A percentile compares a stretch with the other conserved stretches of the same genome.
These are phyloP conservation scores for Stagonosporopsis chrysanthemi DNA, from an alignment of 2,329 filamentous ascomycete species.

Conservation along the genomic window DNA sequence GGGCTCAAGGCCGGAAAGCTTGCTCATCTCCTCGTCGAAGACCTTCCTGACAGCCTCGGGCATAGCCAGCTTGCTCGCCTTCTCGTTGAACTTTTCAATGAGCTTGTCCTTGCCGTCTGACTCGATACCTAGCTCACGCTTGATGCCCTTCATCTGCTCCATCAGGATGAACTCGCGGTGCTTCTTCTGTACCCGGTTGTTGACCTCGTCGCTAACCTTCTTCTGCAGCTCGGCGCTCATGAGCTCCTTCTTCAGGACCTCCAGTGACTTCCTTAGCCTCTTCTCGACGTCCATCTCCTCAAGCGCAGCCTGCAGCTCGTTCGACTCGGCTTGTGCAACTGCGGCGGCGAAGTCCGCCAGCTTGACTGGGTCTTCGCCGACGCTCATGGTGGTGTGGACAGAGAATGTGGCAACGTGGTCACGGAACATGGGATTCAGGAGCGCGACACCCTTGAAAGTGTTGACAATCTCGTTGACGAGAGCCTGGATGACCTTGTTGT, in stretches of 20 bases:
- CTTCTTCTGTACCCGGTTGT: slow-evolving; percentile 95
- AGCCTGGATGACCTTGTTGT: slow-evolving; percentile 86
- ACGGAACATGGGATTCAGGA: slow-evolving; percentile 91
- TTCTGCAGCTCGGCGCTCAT: slow-evolving; percentile 98
- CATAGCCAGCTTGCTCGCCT: slow-evolving; percentile 92
- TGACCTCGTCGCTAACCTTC: slow-evolving; percentile 97
- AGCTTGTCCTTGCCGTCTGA: slow-evolving; percentile 98
- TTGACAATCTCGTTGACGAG: slow-evolving; percentile 98
- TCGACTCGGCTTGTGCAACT: slow-evolving; percentile 83
- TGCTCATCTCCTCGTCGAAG: slow-evolving; percentile 98
- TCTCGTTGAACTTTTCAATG: slow-evolving; percentile 96
- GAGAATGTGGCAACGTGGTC: slow-evolving; percentile 95
- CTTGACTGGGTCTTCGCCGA: slow-evolving; percentile 93
- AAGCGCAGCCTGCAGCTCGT: slow-evolving; percentile 90
- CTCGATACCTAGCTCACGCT: slow-evolving; percentile 92
- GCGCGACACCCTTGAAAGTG: slow-evolving; percentile 96
- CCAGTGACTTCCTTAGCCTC: slow-evolving; percentile 86
- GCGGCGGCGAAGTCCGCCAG: slow-evolving; percentile 96
- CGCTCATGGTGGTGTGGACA: slow-evolving; percentile 84
- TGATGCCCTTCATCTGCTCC: slow-evolving; percentile 99
- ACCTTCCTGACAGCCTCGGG: slow-evolving; percentile 96
- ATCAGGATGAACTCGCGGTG: slow-evolving; percentile 98
- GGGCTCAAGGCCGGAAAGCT: slow-evolving; percentile 92
- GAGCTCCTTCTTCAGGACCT: slow-evolving; percentile 95
- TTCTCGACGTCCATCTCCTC: slow-evolving; percentile 90